Evolutionary conservation across 371 early-diverging fungal species (phyloP).

Genomic region (Syncephalastrum sp.): DNA sequence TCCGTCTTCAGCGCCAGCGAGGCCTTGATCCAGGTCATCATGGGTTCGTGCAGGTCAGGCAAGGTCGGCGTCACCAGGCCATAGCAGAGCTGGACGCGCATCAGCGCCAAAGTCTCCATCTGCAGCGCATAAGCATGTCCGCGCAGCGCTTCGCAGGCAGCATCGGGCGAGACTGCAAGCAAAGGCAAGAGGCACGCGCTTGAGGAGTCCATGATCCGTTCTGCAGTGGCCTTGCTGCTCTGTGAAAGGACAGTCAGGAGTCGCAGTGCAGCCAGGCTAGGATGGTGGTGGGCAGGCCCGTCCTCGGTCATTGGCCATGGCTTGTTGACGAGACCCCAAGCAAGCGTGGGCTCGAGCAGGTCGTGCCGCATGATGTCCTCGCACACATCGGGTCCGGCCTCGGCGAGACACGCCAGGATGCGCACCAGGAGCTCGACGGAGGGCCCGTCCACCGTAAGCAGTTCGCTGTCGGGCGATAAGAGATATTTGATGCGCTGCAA

Average conservation of each 20-base stretch:
- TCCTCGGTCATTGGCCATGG: slow-evolving; percentile 50
- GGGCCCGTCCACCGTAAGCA: slow-evolving; percentile 34
- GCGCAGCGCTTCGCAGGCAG: slow-evolving; percentile 17
- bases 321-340: slow-evolving; percentile 38
- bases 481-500: slow-evolving; percentile 58
- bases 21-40: slow-evolving; percentile 42
- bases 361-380: slow-evolving; percentile 48
- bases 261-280: slow-evolving; percentile 37
- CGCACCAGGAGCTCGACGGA: slow-evolving; percentile 45
- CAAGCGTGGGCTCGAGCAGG: slow-evolving; percentile 42
- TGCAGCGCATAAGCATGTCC: slow-evolving; percentile 45
- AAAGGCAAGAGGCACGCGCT: slow-evolving; percentile 29
- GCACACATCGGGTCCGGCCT: slow-evolving; percentile 43
- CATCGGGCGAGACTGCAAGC: slow-evolving; percentile 41
- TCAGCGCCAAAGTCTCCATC: slow-evolving; percentile 44
- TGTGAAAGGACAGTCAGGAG: slow-evolving; percentile 45
- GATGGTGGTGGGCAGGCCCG: slow-evolving; percentile 24
- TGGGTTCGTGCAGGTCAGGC: slow-evolving; percentile 39
- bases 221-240: slow-evolving; percentile 38
- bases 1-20: slow-evolving; percentile 18
- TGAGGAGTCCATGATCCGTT: too few relatives aligned
- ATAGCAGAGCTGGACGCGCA: slow-evolving; percentile 49
- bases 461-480: slow-evolving; percentile 30
- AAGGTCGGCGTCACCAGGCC: slow-evolving; percentile 47
- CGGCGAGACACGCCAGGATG: slow-evolving; percentile 47